A percentile compares a stretch with the other conserved stretches of the same genome.
phyloP scores from a whole-genome alignment of 352 stramenopile genomes.

The Pythium folliculosum region DNA sequence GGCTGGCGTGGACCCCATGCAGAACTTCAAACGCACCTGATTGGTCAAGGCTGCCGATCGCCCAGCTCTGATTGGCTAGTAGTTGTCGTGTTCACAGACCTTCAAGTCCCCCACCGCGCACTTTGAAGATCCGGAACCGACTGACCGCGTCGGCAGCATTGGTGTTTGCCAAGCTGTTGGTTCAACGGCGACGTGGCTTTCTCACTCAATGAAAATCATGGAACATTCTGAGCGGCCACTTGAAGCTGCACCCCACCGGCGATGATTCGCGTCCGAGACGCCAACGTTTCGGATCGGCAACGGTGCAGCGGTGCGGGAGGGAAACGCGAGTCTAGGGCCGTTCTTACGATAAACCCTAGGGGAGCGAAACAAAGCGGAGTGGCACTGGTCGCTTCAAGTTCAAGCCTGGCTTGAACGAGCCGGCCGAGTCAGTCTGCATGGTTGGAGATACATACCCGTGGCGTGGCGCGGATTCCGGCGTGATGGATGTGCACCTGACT shows the following conservation, averaged over 20 bases:
- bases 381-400: neutral
- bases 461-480: slow-evolving; percentile 15
- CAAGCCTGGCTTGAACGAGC: neutral
- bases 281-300: slow-evolving; percentile 6
- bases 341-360: neutral
- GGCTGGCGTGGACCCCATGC: slow-evolving; percentile 5
- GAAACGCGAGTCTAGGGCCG: slow-evolving; percentile 11
- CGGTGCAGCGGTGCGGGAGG: neutral
- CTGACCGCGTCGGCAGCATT: slow-evolving; percentile 2
- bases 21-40: slow-evolving; percentile 25
- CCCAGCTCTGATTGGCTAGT: slow-evolving; percentile 18
- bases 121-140: slow-evolving; percentile 25
- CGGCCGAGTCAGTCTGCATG: neutral
- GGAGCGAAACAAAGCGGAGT: neutral
- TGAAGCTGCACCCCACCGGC: slow-evolving; percentile 1
- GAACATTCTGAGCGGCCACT: slow-evolving; percentile 11
- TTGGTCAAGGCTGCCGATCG: neutral
- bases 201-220: slow-evolving; percentile 10
- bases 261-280: neutral
- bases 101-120: slow-evolving; percentile 13
- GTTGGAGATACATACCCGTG: neutral
- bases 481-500: slow-evolving; percentile 17
- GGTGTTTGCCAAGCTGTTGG: too few species aligned
- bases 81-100: slow-evolving; percentile 21
- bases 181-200: slow-evolving; percentile 19